Evolutionary conservation across 805 yeast species (phyloP).

Genomic region (Ogataea parapolymorpha): DNA sequence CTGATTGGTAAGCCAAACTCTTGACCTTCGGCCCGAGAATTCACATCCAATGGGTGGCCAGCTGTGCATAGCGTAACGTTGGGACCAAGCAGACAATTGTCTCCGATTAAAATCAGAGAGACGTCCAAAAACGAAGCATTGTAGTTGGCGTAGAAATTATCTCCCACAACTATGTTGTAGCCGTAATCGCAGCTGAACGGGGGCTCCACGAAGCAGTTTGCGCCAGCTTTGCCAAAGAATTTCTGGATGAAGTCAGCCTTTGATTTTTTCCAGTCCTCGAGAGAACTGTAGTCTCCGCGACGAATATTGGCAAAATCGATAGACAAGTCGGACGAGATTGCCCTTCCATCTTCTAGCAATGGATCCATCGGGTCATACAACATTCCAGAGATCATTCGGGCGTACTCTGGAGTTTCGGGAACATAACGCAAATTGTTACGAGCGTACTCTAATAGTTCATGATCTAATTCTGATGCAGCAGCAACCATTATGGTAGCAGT

Average conservation of each 20-base stretch:
- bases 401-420: constrained; percentile 40
- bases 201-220: constrained; percentile 37
- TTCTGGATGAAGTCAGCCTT: constrained; percentile 35
- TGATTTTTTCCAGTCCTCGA: constrained; percentile 31
- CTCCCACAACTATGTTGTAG: constrained; percentile 53
- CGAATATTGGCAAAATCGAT: constrained; percentile 4
- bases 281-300: constrained; percentile 17
- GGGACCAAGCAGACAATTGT: constrained; percentile 61
- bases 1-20: constrained; percentile 57
- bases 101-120: constrained; percentile 58
- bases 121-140: constrained; percentile 55
- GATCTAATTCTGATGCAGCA: constrained; percentile 2
- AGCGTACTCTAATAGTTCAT: constrained; percentile 20
- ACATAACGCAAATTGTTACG: constrained; percentile 16
- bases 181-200: constrained; percentile 70
- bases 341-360: constrained; percentile 34
- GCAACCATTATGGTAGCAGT: not conserved
- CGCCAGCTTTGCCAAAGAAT: constrained; percentile 49
- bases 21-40: constrained; percentile 37
- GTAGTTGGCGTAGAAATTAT: constrained; percentile 58
- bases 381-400: constrained; percentile 52
- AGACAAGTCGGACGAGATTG: constrained; percentile 35
- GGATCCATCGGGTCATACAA: constrained; percentile 35
- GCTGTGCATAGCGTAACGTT: constrained; percentile 59
- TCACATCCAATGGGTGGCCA: constrained; percentile 57